Evolutionary conservation across 1,284 basidiomycete genomes (phyloP).

Genomic region (Cutaneotrichosporon dermatis): DNA sequence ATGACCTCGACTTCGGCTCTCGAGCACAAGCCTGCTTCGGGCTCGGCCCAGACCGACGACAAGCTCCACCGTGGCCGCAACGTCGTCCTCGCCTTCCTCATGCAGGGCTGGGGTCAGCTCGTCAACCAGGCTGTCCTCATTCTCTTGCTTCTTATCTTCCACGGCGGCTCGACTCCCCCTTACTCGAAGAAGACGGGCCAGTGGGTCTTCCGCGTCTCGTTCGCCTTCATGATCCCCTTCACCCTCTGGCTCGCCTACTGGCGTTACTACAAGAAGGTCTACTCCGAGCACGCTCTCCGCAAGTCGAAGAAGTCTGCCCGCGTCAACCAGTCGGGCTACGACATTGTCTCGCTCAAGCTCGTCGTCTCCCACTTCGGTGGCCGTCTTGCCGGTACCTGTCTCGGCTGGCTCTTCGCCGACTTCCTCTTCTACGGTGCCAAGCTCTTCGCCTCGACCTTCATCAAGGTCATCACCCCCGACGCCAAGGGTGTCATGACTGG

Average conservation of each 20-base stretch:
- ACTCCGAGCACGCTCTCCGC: constrained; percentile 45
- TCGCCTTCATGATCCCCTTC: constrained; percentile 53
- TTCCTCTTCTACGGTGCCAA: constrained; percentile 54
- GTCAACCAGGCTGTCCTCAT: constrained; percentile 55
- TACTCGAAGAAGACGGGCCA: constrained; percentile 52
- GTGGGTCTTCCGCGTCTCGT: constrained; percentile 56
- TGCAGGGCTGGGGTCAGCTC: constrained; percentile 56
- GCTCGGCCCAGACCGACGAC: constrained; percentile 51
- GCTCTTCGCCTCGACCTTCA: constrained; percentile 50
- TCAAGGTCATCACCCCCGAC: constrained; percentile 52
- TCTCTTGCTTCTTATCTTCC: constrained; percentile 54
- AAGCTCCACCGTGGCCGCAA: constrained; percentile 56
- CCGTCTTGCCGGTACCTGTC: constrained; percentile 53
- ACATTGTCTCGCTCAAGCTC: constrained; percentile 52
- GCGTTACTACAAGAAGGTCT: constrained; percentile 53
- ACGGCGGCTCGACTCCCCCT: constrained; percentile 42
- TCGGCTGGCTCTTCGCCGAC: constrained; percentile 55
- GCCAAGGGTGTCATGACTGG: constrained; percentile 46
- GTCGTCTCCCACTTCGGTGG: constrained; percentile 53
- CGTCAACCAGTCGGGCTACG: constrained; percentile 54
- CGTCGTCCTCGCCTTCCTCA: constrained; percentile 55
- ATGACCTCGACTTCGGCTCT: constrained; percentile 56
- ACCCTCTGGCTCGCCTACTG: constrained; percentile 56
- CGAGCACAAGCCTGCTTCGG: constrained; percentile 47
- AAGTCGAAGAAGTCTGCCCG: constrained; percentile 51